phyloP scores from a whole-genome alignment of 2,329 filamentous ascomycete species.

The Dothidotthia symphoricarpi region DNA sequence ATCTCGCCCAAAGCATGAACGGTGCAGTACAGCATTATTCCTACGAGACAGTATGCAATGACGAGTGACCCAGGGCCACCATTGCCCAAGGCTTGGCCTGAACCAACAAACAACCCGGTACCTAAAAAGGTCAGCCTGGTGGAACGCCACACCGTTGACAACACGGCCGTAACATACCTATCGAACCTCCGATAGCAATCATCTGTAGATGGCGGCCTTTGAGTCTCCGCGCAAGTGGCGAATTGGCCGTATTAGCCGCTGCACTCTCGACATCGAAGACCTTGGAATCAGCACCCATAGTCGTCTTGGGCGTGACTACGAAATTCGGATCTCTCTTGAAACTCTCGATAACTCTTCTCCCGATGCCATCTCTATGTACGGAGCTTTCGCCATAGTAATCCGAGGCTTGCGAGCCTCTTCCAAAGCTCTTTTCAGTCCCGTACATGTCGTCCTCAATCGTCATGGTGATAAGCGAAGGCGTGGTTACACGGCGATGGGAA shows the following conservation, averaged over 20 bases:
- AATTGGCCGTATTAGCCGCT: constrained; percentile 64
- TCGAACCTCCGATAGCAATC: constrained; percentile 69
- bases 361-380: constrained; percentile 32
- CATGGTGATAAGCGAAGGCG: constrained; percentile 19
- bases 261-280: constrained; percentile 64
- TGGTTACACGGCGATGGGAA: constrained; percentile 3
- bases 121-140: constrained; percentile 27
- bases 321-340: constrained; percentile 42
- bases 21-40: constrained; percentile 86
- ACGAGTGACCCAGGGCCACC: constrained; percentile 42
- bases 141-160: constrained; percentile 4
- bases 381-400: constrained; percentile 43
- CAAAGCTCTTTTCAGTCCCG: constrained; percentile 42
- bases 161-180: constrained; percentile 45
- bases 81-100: constrained; percentile 46
- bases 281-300: constrained; percentile 53
- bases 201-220: constrained; percentile 65
- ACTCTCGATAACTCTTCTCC: constrained; percentile 46
- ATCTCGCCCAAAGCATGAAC: constrained; percentile 90
- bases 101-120: constrained; percentile 78
- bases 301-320: constrained; percentile 49
- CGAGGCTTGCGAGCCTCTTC: constrained; percentile 35
- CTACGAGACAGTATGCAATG: constrained; percentile 59
- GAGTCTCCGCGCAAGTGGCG: constrained; percentile 65
- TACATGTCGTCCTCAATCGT: constrained; percentile 38